Conservation (phyloP, 2,329 filamentous ascomycete species). For the Hymenoscyphus fructigenus region DNA sequence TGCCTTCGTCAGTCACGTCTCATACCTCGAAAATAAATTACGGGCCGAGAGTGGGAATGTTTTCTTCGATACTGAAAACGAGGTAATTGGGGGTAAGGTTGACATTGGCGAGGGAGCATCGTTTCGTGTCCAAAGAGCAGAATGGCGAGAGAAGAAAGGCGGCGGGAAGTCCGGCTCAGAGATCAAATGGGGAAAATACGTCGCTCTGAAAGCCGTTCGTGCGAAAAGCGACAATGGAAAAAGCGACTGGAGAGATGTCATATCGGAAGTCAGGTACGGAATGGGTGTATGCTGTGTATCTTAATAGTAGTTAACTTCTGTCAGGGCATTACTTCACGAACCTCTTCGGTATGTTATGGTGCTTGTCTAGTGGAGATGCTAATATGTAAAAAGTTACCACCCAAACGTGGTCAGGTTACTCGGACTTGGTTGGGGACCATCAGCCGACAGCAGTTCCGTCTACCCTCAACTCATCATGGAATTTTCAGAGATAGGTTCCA, state of each 20-base stretch:
- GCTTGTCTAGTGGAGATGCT: too few species aligned
- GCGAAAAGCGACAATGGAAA: background rate
- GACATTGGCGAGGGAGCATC: background rate
- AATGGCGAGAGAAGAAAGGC: background rate
- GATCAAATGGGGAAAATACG: background rate
- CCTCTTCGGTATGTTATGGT: background rate
- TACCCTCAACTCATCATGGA: slow-evolving; percentile 1
- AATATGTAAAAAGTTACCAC: background rate
- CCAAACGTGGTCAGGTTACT: background rate
- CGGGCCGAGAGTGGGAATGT: background rate
- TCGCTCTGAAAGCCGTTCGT: background rate
- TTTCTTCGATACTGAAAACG: background rate
- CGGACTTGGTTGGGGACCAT: background rate
- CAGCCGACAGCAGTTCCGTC: background rate
- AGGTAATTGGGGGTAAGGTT: background rate
- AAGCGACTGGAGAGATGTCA: background rate
- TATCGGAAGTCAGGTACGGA: slow-evolving; percentile 1
- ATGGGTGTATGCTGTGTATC: background rate
- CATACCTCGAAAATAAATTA: background rate
- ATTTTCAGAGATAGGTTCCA: background rate
- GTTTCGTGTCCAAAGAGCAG: background rate
- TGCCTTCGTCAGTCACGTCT: background rate
- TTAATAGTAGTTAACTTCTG: background rate
- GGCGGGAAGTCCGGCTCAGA: background rate
- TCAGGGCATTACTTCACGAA: background rate